Percentiles rank a stretch among this genome's conserved stretches.
Evolutionary conservation across 108 stramenopile genomes (phyloP).

Genomic region (Nitzschia sp.): DNA sequence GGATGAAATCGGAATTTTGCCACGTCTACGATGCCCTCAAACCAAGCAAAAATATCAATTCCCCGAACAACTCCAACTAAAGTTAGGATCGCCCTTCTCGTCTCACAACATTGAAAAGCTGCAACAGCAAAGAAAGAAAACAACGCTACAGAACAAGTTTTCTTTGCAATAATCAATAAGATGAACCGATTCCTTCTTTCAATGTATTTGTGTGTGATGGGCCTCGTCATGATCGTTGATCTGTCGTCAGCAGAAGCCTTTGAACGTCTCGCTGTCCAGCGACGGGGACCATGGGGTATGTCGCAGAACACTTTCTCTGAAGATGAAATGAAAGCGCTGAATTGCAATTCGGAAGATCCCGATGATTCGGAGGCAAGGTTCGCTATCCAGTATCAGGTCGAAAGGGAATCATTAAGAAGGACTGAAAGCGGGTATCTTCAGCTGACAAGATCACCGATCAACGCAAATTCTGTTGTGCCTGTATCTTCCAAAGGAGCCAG

Average conservation of each 20-base stretch:
- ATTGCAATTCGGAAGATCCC: background rate
- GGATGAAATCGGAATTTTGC: too few relatives aligned
- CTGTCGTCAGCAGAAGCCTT: background rate
- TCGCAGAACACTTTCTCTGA: background rate
- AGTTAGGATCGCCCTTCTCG: too few relatives aligned
- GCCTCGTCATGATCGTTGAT: too few relatives aligned
- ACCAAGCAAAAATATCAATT: too few relatives aligned
- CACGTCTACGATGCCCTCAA: too few relatives aligned
- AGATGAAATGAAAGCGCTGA: background rate
- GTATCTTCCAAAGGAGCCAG: background rate
- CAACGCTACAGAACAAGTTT: too few relatives aligned
- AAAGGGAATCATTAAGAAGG: background rate
- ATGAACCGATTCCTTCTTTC: too few relatives aligned
- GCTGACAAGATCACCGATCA: background rate
- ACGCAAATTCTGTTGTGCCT: background rate
- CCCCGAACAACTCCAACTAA: too few relatives aligned
- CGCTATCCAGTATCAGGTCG: constrained; percentile 15
- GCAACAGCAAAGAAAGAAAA: too few relatives aligned
- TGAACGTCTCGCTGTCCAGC: background rate
- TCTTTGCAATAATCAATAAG: too few relatives aligned
- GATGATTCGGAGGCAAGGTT: constrained; percentile 15
- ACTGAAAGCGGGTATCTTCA: constrained; percentile 15
- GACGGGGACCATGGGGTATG: background rate
- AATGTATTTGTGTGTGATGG: too few relatives aligned
- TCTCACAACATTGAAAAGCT: too few relatives aligned